These are phyloP conservation scores for Cyclotella choctawhatcheeana DNA, from an alignment of 108 stramenopile genomes.

Conservation along the genomic window DNA sequence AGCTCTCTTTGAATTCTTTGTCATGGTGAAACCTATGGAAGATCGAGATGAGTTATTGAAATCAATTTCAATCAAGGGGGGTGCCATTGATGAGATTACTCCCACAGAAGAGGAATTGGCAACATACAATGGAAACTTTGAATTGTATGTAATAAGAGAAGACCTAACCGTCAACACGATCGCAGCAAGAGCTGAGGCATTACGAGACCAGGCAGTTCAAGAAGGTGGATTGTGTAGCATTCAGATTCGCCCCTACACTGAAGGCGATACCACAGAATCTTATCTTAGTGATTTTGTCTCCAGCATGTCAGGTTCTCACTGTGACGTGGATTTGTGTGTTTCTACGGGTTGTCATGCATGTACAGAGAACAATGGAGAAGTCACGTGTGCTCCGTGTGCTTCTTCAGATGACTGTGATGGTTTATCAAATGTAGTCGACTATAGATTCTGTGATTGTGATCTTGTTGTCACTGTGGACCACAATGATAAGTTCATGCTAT, in stretches of 20 bases:
- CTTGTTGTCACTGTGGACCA: conserved; percentile 1
- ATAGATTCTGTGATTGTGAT: conserved; percentile 22
- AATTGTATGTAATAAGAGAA: conserved; percentile 15
- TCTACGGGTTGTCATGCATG: neutral
- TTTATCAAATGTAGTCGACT: too few relatives aligned
- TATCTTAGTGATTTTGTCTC: neutral
- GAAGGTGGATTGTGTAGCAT: conserved; percentile 8
- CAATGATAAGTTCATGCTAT: conserved; percentile 15
- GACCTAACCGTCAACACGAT: neutral
- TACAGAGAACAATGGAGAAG: neutral
- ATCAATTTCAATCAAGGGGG: neutral
- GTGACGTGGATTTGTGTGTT: neutral
- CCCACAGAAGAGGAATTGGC: neutral
- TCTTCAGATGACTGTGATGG: too few relatives aligned
- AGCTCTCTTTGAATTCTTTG: conserved; percentile 31
- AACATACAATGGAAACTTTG: conserved; percentile 6
- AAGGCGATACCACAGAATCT: neutral
- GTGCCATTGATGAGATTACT: neutral
- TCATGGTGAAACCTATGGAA: neutral
- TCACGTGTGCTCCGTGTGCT: too few relatives aligned
- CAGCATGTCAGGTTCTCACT: neutral
- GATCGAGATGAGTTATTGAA: conserved; percentile 4
- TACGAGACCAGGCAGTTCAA: neutral
- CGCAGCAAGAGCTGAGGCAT: neutral
- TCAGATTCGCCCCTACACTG: conserved; percentile 5